phyloP scores from a whole-genome alignment of 352 stramenopile species.

The Globisporangium viniferum region DNA sequence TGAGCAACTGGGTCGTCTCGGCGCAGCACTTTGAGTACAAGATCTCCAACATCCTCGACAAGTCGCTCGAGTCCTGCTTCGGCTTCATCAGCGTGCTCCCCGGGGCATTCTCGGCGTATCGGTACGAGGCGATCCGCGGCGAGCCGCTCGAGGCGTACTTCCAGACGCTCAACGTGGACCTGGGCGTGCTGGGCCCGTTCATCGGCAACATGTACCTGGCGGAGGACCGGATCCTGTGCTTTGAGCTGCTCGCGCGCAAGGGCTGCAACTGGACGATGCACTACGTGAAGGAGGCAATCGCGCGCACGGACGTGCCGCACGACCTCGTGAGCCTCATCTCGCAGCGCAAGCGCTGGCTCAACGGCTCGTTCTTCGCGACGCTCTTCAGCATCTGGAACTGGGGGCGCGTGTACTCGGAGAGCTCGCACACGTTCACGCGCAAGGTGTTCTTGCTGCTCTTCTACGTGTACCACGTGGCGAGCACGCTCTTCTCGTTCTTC shows the following conservation, averaged over 20 bases:
- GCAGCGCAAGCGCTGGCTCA: conserved; percentile 85
- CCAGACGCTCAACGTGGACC: conserved; percentile 76
- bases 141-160: conserved; percentile 82
- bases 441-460: conserved; percentile 71
- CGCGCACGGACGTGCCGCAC: conserved; percentile 78
- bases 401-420: conserved; percentile 81
- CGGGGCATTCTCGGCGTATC: conserved; percentile 81
- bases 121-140: conserved; percentile 81
- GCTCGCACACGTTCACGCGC: conserved; percentile 62
- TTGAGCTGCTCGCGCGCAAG: conserved; percentile 81
- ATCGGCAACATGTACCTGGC: conserved; percentile 88
- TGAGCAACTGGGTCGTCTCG: conserved; percentile 87
- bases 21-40: conserved; percentile 91
- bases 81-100: conserved; percentile 86
- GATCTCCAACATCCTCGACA: conserved; percentile 87
- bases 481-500: conserved; percentile 70
- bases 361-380: conserved; percentile 86
- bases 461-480: conserved; percentile 77
- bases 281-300: conserved; percentile 82
- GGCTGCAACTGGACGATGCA: conserved; percentile 87
- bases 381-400: conserved; percentile 87
- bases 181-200: conserved; percentile 80
- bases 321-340: conserved; percentile 82
- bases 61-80: conserved; percentile 83
- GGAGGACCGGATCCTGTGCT: conserved; percentile 83